A percentile compares a stretch with the other conserved stretches of the same genome.
These are phyloP conservation scores for Pelagomonas calceolata DNA, from an alignment of 108 stramenopile species.

Conservation along the genomic window DNA sequence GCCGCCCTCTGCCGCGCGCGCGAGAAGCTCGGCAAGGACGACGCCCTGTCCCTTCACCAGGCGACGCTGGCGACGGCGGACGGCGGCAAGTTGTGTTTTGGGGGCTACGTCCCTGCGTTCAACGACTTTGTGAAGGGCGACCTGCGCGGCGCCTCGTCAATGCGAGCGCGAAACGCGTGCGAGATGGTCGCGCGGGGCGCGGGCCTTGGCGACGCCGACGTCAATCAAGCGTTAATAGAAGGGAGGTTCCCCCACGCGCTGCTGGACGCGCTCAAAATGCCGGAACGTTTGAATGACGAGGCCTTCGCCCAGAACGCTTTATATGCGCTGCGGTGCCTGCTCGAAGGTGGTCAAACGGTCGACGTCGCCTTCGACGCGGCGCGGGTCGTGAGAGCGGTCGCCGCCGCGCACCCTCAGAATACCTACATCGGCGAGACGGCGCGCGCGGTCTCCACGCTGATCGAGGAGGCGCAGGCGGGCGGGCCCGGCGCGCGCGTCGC, in stretches of 20 bases:
- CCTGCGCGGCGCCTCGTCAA: not conserved
- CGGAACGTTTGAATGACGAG: slow-evolving; percentile 1
- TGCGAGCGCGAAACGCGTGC: too few species aligned
- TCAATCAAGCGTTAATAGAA: not conserved
- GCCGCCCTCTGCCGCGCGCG: not conserved
- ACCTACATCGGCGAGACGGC: slow-evolving; percentile 6
- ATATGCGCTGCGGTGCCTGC: slow-evolving; percentile 2
- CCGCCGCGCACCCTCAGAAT: not conserved
- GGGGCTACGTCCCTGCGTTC: not conserved
- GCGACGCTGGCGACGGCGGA: not conserved
- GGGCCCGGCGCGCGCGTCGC: slow-evolving; percentile 14
- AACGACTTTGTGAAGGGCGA: not conserved
- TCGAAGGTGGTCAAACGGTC: slow-evolving; percentile 10
- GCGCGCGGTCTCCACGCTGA: not conserved
- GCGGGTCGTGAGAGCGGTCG: slow-evolving; percentile 1
- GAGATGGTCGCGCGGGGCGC: not conserved
- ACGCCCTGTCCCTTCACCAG: not conserved
- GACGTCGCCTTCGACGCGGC: slow-evolving; percentile 8
- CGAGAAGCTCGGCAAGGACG: not conserved
- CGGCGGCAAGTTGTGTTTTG: not conserved
- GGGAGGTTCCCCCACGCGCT: not conserved
- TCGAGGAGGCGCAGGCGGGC: slow-evolving; percentile 10
- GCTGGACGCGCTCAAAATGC: not conserved
- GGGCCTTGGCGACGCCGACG: not conserved
- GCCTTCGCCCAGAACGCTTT: slow-evolving; percentile 16